These are phyloP conservation scores for Gracilariopsis chorda DNA, from an alignment of 23 red algal genomes.

Conservation along the genomic window DNA sequence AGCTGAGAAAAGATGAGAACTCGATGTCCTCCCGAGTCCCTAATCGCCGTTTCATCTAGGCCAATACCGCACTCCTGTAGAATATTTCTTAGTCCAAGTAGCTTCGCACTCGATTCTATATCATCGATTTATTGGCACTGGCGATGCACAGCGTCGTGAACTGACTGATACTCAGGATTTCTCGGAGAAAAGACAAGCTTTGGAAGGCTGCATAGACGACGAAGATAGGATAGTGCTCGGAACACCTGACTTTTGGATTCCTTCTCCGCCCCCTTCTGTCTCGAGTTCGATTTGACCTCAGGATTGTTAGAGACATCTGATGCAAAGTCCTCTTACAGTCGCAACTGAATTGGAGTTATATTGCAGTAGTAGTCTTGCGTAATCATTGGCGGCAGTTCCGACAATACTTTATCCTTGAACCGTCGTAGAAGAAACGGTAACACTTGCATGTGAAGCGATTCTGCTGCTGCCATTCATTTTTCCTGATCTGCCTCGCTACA, in stretches of 20 bases:
- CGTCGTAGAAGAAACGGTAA: conserved; percentile 93
- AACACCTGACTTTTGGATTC: conserved; percentile 51
- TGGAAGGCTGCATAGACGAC: conserved; percentile 84
- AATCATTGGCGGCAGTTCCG: conserved; percentile 94
- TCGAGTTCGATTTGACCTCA: neutral
- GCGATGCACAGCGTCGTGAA: conserved; percentile 14
- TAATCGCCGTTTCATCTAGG: neutral
- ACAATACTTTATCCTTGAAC: conserved; percentile 93
- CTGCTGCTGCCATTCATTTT: conserved; percentile 68
- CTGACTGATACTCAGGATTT: conserved; percentile 30
- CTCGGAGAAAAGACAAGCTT: conserved; percentile 66
- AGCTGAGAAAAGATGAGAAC: conserved; percentile 96
- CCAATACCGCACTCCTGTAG: conserved; percentile 88
- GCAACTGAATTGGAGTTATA: conserved; percentile 77
- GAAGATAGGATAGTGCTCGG: conserved; percentile 72
- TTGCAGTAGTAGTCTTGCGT: conserved; percentile 94
- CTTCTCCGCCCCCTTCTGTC: neutral
- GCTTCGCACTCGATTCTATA: conserved; percentile 76
- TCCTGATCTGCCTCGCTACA: conserved; percentile 77
- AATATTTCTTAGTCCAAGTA: conserved; percentile 69
- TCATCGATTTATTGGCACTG: conserved; percentile 49
- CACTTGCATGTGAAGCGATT: conserved; percentile 91
- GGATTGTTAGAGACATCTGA: neutral
- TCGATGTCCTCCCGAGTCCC: conserved; percentile 72
- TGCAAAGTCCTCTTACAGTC: conserved; percentile 86